phyloP scores from a whole-genome alignment of 306 rosid species.

The Malus fusca region DNA sequence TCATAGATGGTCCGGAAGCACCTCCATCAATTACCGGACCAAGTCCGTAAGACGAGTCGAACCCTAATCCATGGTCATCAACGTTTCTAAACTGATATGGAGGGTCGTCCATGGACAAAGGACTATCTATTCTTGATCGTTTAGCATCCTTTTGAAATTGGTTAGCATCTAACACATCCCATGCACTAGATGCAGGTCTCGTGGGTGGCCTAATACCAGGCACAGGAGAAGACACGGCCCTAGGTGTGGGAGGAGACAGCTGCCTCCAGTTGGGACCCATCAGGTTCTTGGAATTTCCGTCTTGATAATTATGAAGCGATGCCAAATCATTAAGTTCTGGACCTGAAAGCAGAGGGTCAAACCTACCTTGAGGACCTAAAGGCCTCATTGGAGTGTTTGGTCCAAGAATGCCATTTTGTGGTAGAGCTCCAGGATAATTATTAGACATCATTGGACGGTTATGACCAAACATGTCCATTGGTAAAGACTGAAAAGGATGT shows the following conservation, averaged over 20 bases:
- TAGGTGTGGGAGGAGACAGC: conserved; percentile 74
- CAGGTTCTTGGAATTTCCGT: conserved; percentile 55
- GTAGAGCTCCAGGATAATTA: conserved; percentile 58
- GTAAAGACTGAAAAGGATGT: conserved; percentile 54
- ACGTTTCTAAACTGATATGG: conserved; percentile 47
- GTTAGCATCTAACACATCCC: conserved; percentile 78
- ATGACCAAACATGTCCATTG: conserved; percentile 57
- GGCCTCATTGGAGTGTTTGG: conserved; percentile 58
- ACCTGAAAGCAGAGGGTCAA: conserved; percentile 53
- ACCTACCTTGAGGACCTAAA: conserved; percentile 68
- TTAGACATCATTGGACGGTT: conserved; percentile 54
- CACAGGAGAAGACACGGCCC: conserved; percentile 64
- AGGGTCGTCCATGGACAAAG: conserved; percentile 47
- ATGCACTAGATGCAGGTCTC: conserved; percentile 55
- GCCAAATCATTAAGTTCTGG: conserved; percentile 57
- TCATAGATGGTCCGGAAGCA: conserved; percentile 34
- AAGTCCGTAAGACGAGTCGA: conserved; percentile 47
- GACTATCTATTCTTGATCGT: conserved; percentile 62
- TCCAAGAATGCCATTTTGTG: conserved; percentile 48
- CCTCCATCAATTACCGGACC: conserved; percentile 41
- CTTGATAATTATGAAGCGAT: conserved; percentile 49
- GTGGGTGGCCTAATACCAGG: conserved; percentile 43
- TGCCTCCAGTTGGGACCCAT: conserved; percentile 78
- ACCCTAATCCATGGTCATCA: conserved; percentile 48
- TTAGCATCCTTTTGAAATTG: conserved; percentile 76